Base-by-base conservation (phyloP, 257 asterid genomes). In the Salvia hispanica region DNA sequence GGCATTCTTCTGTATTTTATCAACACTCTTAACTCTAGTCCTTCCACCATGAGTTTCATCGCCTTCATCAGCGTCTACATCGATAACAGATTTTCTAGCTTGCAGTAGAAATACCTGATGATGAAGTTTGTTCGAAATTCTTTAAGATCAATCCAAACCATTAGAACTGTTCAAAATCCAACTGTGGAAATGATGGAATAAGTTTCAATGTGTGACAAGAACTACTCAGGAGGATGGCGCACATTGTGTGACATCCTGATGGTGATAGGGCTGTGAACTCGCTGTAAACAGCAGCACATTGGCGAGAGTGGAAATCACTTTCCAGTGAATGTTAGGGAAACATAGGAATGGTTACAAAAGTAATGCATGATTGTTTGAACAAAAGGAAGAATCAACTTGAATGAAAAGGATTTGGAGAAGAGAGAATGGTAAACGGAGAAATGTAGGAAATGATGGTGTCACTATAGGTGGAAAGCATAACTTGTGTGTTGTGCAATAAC, bases 401-500 rank as follows among this genome's bases (percentile, higher is more conserved):
- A 11, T n/a, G n/a, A 10, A 10, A 39, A 54, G 60, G 60, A 28
- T 54, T 54, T 9, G 16, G 61, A 56, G 61, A 56, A 56, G 42
- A 31, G 39, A 31, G 18, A 12, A 31, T 28, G 31, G 31, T 25
- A 25, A 25, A 25, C 3, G 61, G 61, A 31, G 16, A 54, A 28
- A 33, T 31, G 43, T 31, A 11, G 43, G 42, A 31, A 11, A 56
- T 31, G 11, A 56, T 31, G 11, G 43, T 56, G 61, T 9, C 61
- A 55, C 10, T 12, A 28, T 12, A 11, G 21, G 12, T 31, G 37
- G 15, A 51, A 15, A 7, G 33, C n/a, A 21, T 53, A 25, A 9
- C 36, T 4, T 53, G 0, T 53, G 58, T 10, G 14, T 25, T 25
- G 31, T 25, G 31, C 31, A 47, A 6, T 7, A 50, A 3, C 9